Evolutionary conservation across 2,329 filamentous ascomycete genomes (phyloP).

Genomic region (Aspergillus sp.): DNA sequence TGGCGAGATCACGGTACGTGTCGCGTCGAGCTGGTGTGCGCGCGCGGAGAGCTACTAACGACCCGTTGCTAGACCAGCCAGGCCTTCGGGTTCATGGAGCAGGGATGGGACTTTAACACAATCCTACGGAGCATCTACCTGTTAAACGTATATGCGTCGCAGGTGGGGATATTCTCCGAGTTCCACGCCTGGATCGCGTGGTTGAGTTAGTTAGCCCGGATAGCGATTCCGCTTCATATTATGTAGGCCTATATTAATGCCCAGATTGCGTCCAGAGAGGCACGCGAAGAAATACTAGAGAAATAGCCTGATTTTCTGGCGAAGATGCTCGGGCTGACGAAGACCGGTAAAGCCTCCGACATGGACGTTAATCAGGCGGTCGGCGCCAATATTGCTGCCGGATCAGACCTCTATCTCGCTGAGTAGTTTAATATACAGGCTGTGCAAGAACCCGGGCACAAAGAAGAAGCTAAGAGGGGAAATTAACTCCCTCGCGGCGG

Average conservation of each 20-base stretch:
- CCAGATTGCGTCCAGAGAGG: not conserved
- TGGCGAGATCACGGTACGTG: slow-evolving; percentile 9
- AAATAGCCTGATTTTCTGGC: not conserved
- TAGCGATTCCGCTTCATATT: not conserved
- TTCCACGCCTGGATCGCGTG: not conserved
- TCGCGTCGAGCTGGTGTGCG: slow-evolving; percentile 10
- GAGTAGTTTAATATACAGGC: slow-evolving; percentile 12
- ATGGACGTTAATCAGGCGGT: not conserved
- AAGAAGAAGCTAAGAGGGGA: slow-evolving; percentile 18
- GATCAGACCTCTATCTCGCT: slow-evolving; percentile 17
- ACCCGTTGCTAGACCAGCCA: slow-evolving; percentile 11
- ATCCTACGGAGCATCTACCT: slow-evolving; percentile 4
- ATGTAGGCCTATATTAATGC: not conserved
- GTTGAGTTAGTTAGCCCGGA: not conserved
- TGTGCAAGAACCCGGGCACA: slow-evolving; percentile 15
- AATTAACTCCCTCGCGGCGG: slow-evolving; percentile 8
- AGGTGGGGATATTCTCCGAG: not conserved
- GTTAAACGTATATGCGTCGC: not conserved
- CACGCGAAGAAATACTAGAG: not conserved
- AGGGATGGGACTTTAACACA: not conserved
- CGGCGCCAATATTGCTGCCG: slow-evolving; percentile 12
- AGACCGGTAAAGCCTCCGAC: not conserved
- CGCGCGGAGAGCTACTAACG: slow-evolving; percentile 4
- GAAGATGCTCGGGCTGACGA: not conserved
- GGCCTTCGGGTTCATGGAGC: slow-evolving; percentile 2